Evolutionary conservation across 2,329 filamentous ascomycete genomes (phyloP).

Genomic region (Lecanicillium sp.): DNA sequence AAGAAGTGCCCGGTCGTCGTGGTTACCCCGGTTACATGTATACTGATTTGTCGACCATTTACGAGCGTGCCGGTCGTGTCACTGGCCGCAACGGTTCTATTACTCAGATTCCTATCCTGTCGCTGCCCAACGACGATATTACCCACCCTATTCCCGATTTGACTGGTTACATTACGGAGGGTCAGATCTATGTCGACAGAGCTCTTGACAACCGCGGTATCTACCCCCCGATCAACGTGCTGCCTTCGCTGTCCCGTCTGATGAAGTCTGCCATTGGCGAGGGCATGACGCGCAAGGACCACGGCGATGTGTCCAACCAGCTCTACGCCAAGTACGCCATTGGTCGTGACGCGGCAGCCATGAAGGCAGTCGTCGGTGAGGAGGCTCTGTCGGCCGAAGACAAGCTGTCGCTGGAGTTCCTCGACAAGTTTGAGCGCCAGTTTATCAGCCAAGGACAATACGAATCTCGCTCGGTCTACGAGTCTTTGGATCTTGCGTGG

Average conservation of each 20-base stretch:
- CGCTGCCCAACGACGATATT: constrained; percentile 99
- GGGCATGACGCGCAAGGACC: constrained; percentile 92
- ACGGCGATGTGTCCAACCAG: constrained; percentile 98
- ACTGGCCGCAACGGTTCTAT: constrained; percentile 96
- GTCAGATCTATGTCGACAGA: constrained; percentile 96
- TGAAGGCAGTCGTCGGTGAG: constrained; percentile 99
- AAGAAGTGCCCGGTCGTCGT: constrained; percentile 98
- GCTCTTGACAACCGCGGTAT: constrained; percentile 92
- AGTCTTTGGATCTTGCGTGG: constrained; percentile 95
- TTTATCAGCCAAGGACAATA: constrained; percentile 92
- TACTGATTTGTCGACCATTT: constrained; percentile 99
- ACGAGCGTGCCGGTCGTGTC: constrained; percentile 97
- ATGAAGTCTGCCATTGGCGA: constrained; percentile 99
- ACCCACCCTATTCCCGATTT: constrained; percentile 98
- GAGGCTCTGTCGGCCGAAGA: constrained; percentile 93
- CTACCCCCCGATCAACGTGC: constrained; percentile 97
- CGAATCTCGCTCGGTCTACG: constrained; percentile 84
- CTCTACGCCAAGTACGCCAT: constrained; percentile 99
- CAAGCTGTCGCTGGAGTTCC: constrained; percentile 94
- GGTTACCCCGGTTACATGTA: constrained; percentile 99
- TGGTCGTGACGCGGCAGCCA: constrained; percentile 92
- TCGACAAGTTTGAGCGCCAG: constrained; percentile 95
- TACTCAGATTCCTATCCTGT: constrained; percentile 97
- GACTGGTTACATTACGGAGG: constrained; percentile 98
- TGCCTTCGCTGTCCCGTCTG: constrained; percentile 94